phyloP scores from a whole-genome alignment of 2,329 filamentous ascomycete genomes.

The Coniochaeta hoffmannii region DNA sequence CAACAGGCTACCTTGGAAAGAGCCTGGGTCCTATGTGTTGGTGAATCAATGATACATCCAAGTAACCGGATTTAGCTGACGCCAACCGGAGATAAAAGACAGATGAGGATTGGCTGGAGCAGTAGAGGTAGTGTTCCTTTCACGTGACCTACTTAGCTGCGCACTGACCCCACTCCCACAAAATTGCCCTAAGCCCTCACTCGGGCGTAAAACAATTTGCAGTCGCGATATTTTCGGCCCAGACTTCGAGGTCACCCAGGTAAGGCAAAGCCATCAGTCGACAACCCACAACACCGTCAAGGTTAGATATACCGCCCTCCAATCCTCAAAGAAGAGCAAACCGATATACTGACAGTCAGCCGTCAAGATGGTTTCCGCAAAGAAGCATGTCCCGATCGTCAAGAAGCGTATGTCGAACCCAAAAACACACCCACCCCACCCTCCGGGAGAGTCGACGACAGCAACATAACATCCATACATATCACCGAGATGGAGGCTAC shows the following conservation, averaged over 20 bases:
- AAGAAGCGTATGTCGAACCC: conserved; percentile 88
- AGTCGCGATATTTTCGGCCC: conserved; percentile 1
- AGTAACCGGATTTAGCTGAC: no score
- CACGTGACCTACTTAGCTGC: conserved; percentile 2
- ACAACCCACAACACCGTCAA: conserved; percentile 1
- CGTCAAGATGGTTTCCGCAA: conserved; percentile 85
- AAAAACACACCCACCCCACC: conserved; percentile 8
- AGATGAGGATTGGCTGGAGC: no score
- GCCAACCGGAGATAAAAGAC: no score
- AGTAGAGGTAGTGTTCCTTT: neutral
- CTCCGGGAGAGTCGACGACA: conserved; percentile 8
- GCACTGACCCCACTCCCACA: neutral
- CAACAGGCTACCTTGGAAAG: no score
- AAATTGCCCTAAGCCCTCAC: conserved; percentile 4
- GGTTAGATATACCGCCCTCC: neutral
- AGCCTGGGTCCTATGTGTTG: no score
- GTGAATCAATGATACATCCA: no score
- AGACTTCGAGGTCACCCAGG: neutral
- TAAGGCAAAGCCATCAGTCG: conserved; percentile 2
- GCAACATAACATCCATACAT: no score
- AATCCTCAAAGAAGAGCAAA: conserved; percentile 1
- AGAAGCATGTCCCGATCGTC: conserved; percentile 98
- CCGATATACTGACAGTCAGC: conserved; percentile 17
- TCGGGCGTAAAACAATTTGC: conserved; percentile 3
- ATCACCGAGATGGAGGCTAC: conserved; percentile 3